Conservation (phyloP, 2,329 filamentous ascomycete genomes). For the Alternaria brassicicola region DNA sequence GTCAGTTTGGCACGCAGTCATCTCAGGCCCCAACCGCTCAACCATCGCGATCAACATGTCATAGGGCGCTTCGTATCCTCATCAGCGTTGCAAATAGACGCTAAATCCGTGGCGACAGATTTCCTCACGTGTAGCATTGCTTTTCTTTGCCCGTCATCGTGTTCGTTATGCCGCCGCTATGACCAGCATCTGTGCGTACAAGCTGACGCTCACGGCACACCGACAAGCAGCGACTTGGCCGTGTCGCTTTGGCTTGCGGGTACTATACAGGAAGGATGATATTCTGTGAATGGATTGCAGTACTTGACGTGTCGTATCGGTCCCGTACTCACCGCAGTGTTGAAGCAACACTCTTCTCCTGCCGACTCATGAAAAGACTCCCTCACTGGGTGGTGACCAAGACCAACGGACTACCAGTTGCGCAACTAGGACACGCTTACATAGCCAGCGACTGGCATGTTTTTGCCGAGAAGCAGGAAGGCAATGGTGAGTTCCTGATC, state of each 20-base stretch:
- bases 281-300: neutral
- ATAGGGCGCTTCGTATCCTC: neutral
- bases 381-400: too few species aligned
- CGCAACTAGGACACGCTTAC: neutral
- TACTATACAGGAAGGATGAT: neutral
- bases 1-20: neutral
- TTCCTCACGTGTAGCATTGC: neutral
- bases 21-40: constrained; percentile 2
- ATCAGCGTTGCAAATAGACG: neutral
- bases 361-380: neutral
- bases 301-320: neutral
- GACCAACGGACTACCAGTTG: neutral
- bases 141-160: neutral
- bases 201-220: neutral
- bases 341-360: neutral
- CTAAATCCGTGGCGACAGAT: neutral
- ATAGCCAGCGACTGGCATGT: neutral
- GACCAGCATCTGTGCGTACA: neutral
- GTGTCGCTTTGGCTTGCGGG: neutral
- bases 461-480: neutral
- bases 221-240: neutral
- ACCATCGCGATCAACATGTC: neutral
- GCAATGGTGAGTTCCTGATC: neutral
- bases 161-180: neutral
- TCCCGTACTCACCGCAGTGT: neutral